These are phyloP conservation scores for Haematococcus sp. DNA, from an alignment of 139 green algal species.

Conservation along the genomic window DNA sequence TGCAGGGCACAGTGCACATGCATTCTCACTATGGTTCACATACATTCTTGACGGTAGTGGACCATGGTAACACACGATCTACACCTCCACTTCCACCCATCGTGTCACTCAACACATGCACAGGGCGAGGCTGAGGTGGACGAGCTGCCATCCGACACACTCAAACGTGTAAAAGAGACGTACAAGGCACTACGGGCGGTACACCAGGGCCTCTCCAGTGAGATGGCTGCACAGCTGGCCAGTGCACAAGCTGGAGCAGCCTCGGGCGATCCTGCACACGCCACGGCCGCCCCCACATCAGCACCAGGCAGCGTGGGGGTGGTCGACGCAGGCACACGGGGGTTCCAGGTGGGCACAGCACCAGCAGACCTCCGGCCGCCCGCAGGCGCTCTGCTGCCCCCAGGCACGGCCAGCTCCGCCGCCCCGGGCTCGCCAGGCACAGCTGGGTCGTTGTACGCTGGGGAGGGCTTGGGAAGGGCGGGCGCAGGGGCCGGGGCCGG, in stretches of 20 bases:
- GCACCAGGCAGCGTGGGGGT: constrained; percentile 32
- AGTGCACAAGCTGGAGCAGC: no score
- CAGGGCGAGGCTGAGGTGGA: constrained; percentile 49
- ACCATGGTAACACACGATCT: no score
- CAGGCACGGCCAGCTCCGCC: no score
- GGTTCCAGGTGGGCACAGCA: constrained; percentile 40
- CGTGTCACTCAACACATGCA: constrained; percentile 5
- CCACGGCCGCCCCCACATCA: background rate
- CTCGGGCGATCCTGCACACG: no score
- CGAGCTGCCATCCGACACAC: constrained; percentile 51
- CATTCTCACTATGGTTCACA: no score
- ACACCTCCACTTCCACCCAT: background rate
- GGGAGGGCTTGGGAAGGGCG: no score
- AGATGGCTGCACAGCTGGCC: constrained; percentile 23
- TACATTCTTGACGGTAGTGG: no score
- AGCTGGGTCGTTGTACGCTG: no score
- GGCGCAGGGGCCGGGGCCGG: no score
- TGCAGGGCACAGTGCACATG: no score
- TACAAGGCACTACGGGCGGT: constrained; percentile 54
- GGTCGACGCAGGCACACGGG: constrained; percentile 26
- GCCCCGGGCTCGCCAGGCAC: no score
- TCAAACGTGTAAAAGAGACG: constrained; percentile 67
- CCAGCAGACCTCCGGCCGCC: constrained; percentile 26
- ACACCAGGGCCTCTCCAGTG: constrained; percentile 11
- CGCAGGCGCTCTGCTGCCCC: background rate